A percentile compares a stretch with the other conserved stretches of the same genome.
Evolutionary conservation across 2,329 filamentous ascomycete species (phyloP).

Genomic region (Leptosphaerulina australis): DNA sequence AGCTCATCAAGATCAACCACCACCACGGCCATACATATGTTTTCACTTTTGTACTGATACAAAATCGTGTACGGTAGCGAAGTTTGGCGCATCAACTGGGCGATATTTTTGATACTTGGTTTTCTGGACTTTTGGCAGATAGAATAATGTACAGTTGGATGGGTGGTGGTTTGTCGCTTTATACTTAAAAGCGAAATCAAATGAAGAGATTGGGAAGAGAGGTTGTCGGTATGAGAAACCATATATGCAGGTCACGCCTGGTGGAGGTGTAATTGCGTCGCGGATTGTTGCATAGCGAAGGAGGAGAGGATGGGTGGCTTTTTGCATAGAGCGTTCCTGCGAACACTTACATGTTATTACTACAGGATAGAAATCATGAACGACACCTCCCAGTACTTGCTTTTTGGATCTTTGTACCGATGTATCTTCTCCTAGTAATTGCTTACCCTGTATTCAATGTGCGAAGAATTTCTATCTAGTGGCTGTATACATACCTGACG

Average conservation of each 20-base stretch:
- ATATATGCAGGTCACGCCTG: not conserved
- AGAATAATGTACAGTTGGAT: slow-evolving; percentile 5
- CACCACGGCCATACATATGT: not conserved
- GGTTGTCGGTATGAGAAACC: not conserved
- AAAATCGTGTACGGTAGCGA: not conserved
- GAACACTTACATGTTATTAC: slow-evolving; percentile 12
- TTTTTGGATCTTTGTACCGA: too few species aligned
- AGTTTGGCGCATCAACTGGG: not conserved
- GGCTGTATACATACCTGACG: slow-evolving; percentile 2
- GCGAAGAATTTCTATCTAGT: too few species aligned
- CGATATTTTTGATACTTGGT: not conserved
- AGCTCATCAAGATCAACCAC: too few species aligned
- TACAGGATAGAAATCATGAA: slow-evolving; percentile 8
- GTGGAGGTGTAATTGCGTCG: slow-evolving; percentile 7
- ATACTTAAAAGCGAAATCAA: not conserved
- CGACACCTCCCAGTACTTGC: not conserved
- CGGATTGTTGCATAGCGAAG: slow-evolving; percentile 6
- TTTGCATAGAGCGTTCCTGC: slow-evolving; percentile 13
- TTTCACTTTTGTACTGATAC: not conserved
- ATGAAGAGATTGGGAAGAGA: not conserved
- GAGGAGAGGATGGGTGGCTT: not conserved
- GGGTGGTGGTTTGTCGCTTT: slow-evolving; percentile 13
- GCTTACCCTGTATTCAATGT: too few species aligned
- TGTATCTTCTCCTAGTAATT: too few species aligned
- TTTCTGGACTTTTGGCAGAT: slow-evolving; percentile 13